A percentile compares a stretch with the other conserved stretches of the same genome.
These are phyloP conservation scores for Magnolia sinica DNA, from an alignment of 164 flowering plant genomes.

Conservation along the genomic window DNA sequence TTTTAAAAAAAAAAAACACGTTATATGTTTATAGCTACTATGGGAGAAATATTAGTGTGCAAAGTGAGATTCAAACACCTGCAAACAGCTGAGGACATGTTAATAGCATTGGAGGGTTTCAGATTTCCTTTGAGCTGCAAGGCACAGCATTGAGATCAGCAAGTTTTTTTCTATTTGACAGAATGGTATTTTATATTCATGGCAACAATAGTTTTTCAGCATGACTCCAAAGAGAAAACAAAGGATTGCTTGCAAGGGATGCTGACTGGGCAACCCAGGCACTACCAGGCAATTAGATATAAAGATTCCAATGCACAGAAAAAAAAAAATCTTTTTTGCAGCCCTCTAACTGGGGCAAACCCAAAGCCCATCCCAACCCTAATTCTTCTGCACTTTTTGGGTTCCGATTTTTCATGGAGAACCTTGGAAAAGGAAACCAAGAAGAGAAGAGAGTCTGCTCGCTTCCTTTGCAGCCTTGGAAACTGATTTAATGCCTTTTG, in stretches of 20 bases:
- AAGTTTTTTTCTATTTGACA: not conserved
- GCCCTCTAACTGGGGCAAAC: not conserved
- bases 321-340: not conserved
- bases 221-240: not conserved
- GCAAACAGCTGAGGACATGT: conserved; percentile 76
- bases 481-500: not conserved
- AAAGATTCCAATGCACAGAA: not conserved
- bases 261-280: not conserved
- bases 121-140: conserved; percentile 68
- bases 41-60: not conserved
- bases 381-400: not conserved
- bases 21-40: too few species aligned
- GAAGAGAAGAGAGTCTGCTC: not conserved
- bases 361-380: not conserved
- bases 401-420: not conserved
- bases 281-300: not conserved
- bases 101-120: conserved; percentile 34
- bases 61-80: conserved; percentile 36
- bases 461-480: not conserved
- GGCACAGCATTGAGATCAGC: conserved; percentile 7
- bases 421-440: not conserved
- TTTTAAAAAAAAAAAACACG: too few species aligned
- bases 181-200: not conserved
- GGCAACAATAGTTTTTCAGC: not conserved
- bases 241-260: not conserved